These are phyloP conservation scores for Apiotrichum siamense DNA, from an alignment of 1,284 basidiomycete species.

Conservation along the genomic window DNA sequence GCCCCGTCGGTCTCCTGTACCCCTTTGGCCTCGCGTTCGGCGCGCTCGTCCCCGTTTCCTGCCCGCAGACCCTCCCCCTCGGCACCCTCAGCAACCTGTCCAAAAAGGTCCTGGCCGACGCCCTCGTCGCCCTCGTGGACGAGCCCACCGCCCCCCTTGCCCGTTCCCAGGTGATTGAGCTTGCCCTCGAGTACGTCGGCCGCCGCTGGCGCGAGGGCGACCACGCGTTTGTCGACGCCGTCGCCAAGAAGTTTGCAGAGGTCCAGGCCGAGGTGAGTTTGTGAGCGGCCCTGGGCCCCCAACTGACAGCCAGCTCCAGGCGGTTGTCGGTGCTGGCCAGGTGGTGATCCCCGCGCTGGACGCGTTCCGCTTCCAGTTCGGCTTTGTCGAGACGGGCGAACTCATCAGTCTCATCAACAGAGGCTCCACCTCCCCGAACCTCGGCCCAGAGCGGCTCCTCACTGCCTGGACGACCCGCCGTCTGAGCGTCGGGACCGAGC, in stretches of 20 bases:
- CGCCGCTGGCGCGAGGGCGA: constrained; percentile 21
- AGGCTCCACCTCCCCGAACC: not conserved
- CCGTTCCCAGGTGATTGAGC: constrained; percentile 15
- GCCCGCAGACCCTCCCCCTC: constrained; percentile 10
- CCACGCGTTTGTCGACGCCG: constrained; percentile 22
- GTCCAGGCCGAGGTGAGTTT: constrained; percentile 33
- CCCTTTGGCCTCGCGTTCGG: constrained; percentile 22
- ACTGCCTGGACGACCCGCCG: constrained; percentile 24
- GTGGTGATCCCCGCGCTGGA: constrained; percentile 26
- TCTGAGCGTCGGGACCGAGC: constrained; percentile 17
- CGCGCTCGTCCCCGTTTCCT: not conserved
- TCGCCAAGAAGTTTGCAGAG: constrained; percentile 38
- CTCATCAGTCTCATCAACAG: constrained; percentile 10
- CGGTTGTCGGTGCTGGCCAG: constrained; percentile 4
- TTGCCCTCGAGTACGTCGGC: constrained; percentile 33
- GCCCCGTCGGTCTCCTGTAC: constrained; percentile 14
- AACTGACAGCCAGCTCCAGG: constrained; percentile 24
- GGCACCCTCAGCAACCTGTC: constrained; percentile 15
- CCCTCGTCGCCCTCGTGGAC: constrained; percentile 18
- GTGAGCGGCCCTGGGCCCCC: not conserved
- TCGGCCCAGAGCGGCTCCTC: not conserved
- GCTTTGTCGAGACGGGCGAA: constrained; percentile 26
- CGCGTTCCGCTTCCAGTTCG: constrained; percentile 27
- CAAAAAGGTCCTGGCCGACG: constrained; percentile 25
- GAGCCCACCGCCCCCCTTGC: not conserved